Percentiles rank a stretch among this genome's conserved stretches.
Evolutionary conservation across 352 stramenopile genomes (phyloP).

Genomic region (Nothophytophthora sp.): DNA sequence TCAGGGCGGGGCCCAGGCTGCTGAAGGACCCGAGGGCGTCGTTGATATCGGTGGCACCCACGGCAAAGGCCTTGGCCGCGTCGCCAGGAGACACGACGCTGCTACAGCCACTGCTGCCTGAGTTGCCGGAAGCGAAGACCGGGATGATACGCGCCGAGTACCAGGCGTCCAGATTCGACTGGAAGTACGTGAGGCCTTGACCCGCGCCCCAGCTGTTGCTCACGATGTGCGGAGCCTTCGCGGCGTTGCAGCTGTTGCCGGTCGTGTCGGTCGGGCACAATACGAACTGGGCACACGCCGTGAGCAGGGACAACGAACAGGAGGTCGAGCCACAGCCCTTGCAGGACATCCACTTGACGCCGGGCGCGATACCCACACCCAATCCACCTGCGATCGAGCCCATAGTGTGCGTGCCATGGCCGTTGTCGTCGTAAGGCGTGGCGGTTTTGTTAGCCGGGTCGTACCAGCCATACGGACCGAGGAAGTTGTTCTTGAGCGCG

Average conservation of each 20-base stretch:
- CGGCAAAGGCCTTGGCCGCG: constrained; percentile 29
- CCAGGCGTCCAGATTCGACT: constrained; percentile 45
- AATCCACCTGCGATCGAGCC: constrained; percentile 40
- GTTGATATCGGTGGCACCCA: constrained; percentile 36
- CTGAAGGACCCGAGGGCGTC: constrained; percentile 43
- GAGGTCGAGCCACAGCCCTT: constrained; percentile 32
- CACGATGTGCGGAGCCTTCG: constrained; percentile 50
- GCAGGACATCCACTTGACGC: constrained; percentile 52
- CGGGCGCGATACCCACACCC: constrained; percentile 48
- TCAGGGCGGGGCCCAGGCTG: constrained; percentile 33
- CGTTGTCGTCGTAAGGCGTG: constrained; percentile 39
- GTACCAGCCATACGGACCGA: constrained; percentile 44
- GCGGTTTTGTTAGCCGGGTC: constrained; percentile 28
- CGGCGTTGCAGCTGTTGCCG: constrained; percentile 45
- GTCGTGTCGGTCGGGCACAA: constrained; percentile 57
- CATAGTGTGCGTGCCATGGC: constrained; percentile 57
- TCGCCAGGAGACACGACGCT: constrained; percentile 39
- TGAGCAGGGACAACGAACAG: constrained; percentile 30
- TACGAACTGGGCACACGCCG: constrained; percentile 53
- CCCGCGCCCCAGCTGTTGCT: constrained; percentile 58
- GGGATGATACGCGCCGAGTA: constrained; percentile 46
- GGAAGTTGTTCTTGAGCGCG: constrained; percentile 29
- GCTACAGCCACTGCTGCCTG: constrained; percentile 28
- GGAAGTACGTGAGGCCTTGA: constrained; percentile 36
- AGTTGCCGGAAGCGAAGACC: constrained; percentile 56